phyloP scores from a whole-genome alignment of 768 basidiomycete genomes.

The Amanita subjunquillea region DNA sequence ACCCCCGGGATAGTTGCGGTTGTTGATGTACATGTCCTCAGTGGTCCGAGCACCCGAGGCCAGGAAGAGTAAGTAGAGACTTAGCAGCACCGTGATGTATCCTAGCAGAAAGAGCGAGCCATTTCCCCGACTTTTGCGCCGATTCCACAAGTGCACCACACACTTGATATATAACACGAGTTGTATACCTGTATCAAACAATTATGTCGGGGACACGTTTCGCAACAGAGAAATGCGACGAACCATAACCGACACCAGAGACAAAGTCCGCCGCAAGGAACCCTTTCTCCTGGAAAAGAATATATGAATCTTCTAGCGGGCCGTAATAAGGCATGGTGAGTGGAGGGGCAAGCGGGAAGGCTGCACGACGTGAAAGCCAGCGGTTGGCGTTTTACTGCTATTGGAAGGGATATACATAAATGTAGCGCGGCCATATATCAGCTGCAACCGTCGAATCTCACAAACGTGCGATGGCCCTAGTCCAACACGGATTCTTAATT shows the following conservation, averaged over 20 bases:
- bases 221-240: background rate
- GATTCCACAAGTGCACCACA: background rate
- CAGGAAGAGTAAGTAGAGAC: background rate
- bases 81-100: background rate
- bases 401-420: no score
- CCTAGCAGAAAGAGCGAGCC: background rate
- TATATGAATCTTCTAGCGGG: background rate
- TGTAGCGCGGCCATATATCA: no score
- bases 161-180: background rate
- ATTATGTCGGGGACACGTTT: background rate
- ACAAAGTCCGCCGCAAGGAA: background rate
- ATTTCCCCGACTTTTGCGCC: background rate
- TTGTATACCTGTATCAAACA: background rate
- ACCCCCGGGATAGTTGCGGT: background rate
- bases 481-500: no score
- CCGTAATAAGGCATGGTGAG: background rate
- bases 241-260: background rate
- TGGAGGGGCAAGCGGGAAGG: no score
- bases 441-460: no score
- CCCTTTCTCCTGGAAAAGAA: background rate
- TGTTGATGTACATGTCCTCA: background rate
- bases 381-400: no score
- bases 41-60: background rate
- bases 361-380: no score
- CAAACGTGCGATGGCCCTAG: no score